Evolutionary conservation across 164 flowering plant species (phyloP).

Genomic region (Berberis thunbergii): DNA sequence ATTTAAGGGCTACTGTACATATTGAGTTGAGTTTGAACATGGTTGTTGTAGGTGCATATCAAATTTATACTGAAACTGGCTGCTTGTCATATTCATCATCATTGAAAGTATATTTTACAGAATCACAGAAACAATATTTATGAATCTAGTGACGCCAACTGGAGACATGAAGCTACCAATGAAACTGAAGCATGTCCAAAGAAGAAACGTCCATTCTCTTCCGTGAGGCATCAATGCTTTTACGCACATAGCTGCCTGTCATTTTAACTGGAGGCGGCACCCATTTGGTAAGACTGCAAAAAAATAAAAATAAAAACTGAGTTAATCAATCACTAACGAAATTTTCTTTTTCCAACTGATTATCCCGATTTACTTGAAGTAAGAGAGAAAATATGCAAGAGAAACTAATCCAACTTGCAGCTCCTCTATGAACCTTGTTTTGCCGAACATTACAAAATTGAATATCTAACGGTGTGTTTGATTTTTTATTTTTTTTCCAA

Average conservation of each 20-base stretch:
- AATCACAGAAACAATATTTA: neutral
- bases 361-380: neutral
- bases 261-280: constrained; percentile 98
- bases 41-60: too few relatives aligned
- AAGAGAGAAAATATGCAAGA: neutral
- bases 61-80: too few relatives aligned
- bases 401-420: too few relatives aligned
- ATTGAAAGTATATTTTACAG: neutral
- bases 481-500: too few relatives aligned
- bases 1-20: too few relatives aligned
- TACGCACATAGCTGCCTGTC: constrained; percentile 67
- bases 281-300: constrained; percentile 93
- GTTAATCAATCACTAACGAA: neutral
- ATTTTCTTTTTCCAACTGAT: neutral
- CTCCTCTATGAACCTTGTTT: too few relatives aligned
- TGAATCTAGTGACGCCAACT: neutral
- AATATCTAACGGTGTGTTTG: too few relatives aligned
- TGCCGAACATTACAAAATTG: too few relatives aligned
- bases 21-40: too few relatives aligned
- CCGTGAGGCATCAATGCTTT: constrained; percentile 69
- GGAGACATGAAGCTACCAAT: constrained; percentile 44
- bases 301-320: neutral
- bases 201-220: constrained; percentile 95
- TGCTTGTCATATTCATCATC: neutral
- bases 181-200: constrained; percentile 98